Conservation (phyloP, 345 rosid genomes). For the Murraya koenigii region DNA sequence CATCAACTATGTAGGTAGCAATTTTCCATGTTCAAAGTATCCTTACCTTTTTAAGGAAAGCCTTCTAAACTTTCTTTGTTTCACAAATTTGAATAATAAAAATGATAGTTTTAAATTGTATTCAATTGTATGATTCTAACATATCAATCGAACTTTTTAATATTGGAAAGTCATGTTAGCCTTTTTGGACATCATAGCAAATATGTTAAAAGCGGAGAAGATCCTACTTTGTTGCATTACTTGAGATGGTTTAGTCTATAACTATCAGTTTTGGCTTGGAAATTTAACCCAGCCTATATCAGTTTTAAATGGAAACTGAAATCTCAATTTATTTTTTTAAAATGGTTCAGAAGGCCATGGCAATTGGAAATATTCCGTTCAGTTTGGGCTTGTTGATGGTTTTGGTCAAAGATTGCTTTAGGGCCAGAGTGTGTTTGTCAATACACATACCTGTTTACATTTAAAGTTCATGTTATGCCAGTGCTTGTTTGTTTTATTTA, state of each 20-base stretch:
- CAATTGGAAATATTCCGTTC: background rate
- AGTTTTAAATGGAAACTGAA: background rate
- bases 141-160: background rate
- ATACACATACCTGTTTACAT: background rate
- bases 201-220: background rate
- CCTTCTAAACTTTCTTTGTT: background rate
- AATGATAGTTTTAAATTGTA: background rate
- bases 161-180: background rate
- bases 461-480: background rate
- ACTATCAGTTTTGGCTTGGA: background rate
- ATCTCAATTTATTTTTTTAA: background rate
- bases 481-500: constrained; percentile 1
- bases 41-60: background rate
- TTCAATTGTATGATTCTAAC: background rate
- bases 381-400: background rate
- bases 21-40: background rate
- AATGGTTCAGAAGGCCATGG: background rate
- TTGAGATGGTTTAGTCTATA: background rate
- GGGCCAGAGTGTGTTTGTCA: too few species aligned
- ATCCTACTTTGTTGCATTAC: background rate
- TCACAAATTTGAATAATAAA: background rate
- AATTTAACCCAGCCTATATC: background rate
- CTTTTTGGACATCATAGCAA: background rate
- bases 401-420: background rate
- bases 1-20: background rate